phyloP scores from a whole-genome alignment of 2,329 filamentous ascomycete genomes.

The Pestalotiopsis sp. region DNA sequence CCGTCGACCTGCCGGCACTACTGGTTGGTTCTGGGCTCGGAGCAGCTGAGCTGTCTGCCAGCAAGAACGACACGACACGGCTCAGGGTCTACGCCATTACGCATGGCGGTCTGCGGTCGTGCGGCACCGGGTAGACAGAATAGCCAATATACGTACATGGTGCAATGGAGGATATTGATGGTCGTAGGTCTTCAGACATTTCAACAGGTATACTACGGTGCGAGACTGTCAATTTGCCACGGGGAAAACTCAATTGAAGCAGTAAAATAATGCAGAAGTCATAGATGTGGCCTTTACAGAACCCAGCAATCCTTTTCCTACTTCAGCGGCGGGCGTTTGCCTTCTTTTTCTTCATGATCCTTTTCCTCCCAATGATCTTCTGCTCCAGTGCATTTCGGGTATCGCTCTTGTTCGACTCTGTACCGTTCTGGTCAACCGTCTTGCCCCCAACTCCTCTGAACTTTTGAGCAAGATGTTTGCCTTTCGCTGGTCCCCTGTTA shows the following conservation, averaged over 20 bases:
- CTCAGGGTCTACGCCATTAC: not conserved
- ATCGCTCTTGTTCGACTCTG: constrained; percentile 22
- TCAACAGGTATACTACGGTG: not conserved
- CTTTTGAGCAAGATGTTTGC: constrained; percentile 12
- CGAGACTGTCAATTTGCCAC: too few species aligned
- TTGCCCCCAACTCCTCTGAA: constrained; percentile 17
- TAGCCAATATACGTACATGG: too few species aligned
- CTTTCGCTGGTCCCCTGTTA: constrained; percentile 15
- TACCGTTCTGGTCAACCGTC: constrained; percentile 13
- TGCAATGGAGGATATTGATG: too few species aligned
- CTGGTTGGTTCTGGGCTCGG: constrained; percentile 20
- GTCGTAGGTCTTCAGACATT: not conserved
- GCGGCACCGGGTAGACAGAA: too few species aligned
- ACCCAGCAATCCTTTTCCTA: constrained; percentile 16
- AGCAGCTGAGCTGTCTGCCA: not conserved
- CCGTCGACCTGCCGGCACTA: not conserved
- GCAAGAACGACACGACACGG: not conserved
- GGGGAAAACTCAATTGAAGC: not conserved
- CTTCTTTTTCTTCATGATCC: constrained; percentile 75
- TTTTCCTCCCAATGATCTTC: constrained; percentile 84
- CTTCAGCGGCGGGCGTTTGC: constrained; percentile 32
- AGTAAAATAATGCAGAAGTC: not conserved
- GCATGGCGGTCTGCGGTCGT: too few species aligned
- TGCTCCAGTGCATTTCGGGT: constrained; percentile 54
- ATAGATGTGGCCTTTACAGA: not conserved